Percentiles rank a stretch among this genome's conserved stretches.
These are phyloP conservation scores for Phytophthora niederhauseri DNA, from an alignment of 352 stramenopile species.

Conservation along the genomic window DNA sequence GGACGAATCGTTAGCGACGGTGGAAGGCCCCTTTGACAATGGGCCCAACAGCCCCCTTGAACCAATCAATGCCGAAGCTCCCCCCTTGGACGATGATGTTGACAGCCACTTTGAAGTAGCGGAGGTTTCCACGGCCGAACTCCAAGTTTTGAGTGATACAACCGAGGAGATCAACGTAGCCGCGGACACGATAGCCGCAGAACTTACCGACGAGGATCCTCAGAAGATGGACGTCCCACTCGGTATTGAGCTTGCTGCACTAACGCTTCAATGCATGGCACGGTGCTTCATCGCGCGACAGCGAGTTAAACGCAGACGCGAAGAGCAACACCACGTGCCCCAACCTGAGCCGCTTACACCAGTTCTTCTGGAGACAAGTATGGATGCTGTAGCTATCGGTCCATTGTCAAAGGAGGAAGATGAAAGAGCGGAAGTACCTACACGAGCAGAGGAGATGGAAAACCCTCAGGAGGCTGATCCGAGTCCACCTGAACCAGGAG, in stretches of 20 bases:
- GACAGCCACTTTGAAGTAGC: neutral
- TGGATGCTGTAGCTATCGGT: neutral
- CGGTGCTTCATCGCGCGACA: constrained; percentile 43
- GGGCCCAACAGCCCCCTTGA: neutral
- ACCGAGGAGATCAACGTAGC: neutral
- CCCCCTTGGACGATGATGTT: neutral
- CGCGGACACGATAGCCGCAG: neutral
- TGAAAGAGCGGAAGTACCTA: neutral
- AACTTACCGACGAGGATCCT: neutral
- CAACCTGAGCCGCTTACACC: neutral
- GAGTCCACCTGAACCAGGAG: neutral
- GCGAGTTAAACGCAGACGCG: constrained; percentile 34
- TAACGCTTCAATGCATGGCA: constrained; percentile 46
- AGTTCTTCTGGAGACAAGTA: neutral
- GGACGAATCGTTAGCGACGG: neutral
- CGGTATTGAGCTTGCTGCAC: constrained; percentile 26
- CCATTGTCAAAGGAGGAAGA: neutral
- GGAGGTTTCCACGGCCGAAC: neutral
- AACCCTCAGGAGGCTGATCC: neutral
- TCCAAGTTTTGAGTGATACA: neutral
- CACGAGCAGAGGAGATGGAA: neutral
- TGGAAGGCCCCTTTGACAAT: neutral
- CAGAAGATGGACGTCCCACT: neutral
- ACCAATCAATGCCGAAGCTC: neutral
- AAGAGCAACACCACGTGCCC: constrained; percentile 5